These are phyloP conservation scores for Amanita muscaria DNA, from an alignment of 768 basidiomycete species.

Conservation along the genomic window DNA sequence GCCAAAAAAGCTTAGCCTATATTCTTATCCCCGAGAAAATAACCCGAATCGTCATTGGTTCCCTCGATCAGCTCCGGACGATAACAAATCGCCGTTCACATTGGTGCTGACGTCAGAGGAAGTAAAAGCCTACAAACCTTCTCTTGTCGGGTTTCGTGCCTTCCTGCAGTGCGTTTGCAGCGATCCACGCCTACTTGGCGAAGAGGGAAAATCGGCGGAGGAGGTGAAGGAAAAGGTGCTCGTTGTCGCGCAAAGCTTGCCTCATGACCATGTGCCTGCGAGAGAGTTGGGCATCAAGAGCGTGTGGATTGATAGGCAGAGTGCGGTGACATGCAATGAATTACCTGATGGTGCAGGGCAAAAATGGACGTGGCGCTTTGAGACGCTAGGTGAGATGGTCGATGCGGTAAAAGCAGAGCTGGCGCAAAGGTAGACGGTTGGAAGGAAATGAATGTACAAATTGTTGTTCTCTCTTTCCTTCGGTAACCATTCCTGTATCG, in stretches of 20 bases:
- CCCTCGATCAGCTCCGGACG: constrained; percentile 27
- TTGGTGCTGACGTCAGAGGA: constrained; percentile 66
- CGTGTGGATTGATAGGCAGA: constrained; percentile 59
- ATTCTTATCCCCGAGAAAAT: constrained; percentile 25
- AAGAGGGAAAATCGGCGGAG: constrained; percentile 15
- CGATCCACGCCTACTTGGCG: constrained; percentile 32
- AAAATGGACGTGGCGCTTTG: constrained; percentile 45
- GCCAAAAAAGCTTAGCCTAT: constrained; percentile 16
- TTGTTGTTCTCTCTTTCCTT: no score
- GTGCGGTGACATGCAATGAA: constrained; percentile 35
- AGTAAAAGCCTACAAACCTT: constrained; percentile 66
- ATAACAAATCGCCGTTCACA: constrained; percentile 51
- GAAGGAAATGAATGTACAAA: no score
- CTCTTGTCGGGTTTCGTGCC: constrained; percentile 42
- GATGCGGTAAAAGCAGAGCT: constrained; percentile 42
- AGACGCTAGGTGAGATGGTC: constrained; percentile 52
- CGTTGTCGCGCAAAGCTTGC: constrained; percentile 58
- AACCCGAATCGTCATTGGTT: constrained; percentile 33
- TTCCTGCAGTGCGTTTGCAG: constrained; percentile 36
- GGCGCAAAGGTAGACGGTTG: no score
- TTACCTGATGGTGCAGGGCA: constrained; percentile 20
- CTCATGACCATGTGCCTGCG: constrained; percentile 61
- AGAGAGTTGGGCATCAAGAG: constrained; percentile 44
- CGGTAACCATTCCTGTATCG: no score
- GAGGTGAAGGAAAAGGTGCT: constrained; percentile 42